These are phyloP conservation scores for Serendipita indica DNA, from an alignment of 768 basidiomycete species.

Conservation along the genomic window DNA sequence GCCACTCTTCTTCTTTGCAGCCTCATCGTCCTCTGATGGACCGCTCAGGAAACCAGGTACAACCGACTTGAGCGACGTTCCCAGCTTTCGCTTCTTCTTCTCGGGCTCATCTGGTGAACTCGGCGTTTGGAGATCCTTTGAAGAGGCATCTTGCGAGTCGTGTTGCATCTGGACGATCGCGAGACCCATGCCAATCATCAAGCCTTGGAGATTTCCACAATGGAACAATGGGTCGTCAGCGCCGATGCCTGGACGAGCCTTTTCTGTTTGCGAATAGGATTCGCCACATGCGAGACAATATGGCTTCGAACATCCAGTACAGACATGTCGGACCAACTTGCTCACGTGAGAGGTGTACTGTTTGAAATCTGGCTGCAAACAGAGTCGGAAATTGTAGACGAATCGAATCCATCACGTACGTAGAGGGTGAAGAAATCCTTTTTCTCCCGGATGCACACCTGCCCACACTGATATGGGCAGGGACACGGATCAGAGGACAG, in stretches of 20 bases:
- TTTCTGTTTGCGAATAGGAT: conserved; percentile 31
- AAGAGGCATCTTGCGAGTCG: conserved; percentile 4
- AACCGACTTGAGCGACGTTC: neutral
- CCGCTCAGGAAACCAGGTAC: neutral
- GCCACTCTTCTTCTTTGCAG: conserved; percentile 52
- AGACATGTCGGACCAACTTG: conserved; percentile 41
- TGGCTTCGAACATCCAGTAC: conserved; percentile 21
- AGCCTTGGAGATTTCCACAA: conserved; percentile 78
- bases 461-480: conserved; percentile 68
- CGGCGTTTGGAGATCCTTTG: neutral
- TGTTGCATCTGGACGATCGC: conserved; percentile 70
- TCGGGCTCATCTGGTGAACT: conserved; percentile 8
- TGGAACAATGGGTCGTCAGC: conserved; percentile 53
- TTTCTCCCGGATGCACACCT: conserved; percentile 42
- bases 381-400: conserved; percentile 1
- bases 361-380: conserved; percentile 49
- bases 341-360: conserved; percentile 52
- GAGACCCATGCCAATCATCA: conserved; percentile 81
- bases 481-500: conserved; percentile 45
- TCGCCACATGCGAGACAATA: conserved; percentile 63
- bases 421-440: conserved; percentile 71
- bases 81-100: conserved; percentile 16
- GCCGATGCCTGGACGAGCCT: conserved; percentile 25
- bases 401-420: conserved; percentile 33
- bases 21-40: neutral